Conservation (phyloP, 768 basidiomycete genomes). For the Leccinum obscurum region DNA sequence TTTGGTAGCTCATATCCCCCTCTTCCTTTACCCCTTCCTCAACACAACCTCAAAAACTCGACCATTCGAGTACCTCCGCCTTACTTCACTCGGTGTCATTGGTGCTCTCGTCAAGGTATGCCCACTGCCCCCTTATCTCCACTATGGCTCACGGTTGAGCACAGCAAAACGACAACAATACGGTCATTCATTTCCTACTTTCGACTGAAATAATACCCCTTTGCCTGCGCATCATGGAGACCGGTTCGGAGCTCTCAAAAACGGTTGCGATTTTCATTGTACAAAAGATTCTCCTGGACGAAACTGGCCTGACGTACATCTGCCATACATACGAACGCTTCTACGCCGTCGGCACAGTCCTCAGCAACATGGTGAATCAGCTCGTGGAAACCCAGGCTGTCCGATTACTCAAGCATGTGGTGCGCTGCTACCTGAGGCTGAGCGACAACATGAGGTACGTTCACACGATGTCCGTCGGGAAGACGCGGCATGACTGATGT, state of each 20-base stretch:
- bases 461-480: conserved; percentile 5
- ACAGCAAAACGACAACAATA: conserved; percentile 98
- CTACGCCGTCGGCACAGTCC: conserved; percentile 97
- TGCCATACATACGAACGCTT: conserved; percentile 99
- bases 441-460: conserved; percentile 93
- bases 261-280: conserved; percentile 99
- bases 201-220: conserved; percentile 99
- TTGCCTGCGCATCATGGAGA: conserved; percentile 99
- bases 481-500: conserved; percentile 13
- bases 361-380: conserved; percentile 98
- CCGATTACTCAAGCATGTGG: conserved; percentile 94
- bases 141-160: conserved; percentile 13
- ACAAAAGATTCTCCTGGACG: conserved; percentile 96
- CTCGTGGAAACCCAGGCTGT: conserved; percentile 98
- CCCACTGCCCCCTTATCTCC: conserved; percentile 9
- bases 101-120: conserved; percentile 95
- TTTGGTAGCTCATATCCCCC: conserved; percentile 89
- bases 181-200: conserved; percentile 98
- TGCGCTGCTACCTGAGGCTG: conserved; percentile 92
- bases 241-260: conserved; percentile 96
- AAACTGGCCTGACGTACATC: conserved; percentile 97
- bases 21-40: conserved; percentile 94
- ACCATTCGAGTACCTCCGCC: conserved; percentile 99
- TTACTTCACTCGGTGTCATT: conserved; percentile 98
- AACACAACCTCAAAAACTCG: conserved; percentile 99